Conservation (phyloP, 768 basidiomycete species). For the Boletus rex-veris region DNA sequence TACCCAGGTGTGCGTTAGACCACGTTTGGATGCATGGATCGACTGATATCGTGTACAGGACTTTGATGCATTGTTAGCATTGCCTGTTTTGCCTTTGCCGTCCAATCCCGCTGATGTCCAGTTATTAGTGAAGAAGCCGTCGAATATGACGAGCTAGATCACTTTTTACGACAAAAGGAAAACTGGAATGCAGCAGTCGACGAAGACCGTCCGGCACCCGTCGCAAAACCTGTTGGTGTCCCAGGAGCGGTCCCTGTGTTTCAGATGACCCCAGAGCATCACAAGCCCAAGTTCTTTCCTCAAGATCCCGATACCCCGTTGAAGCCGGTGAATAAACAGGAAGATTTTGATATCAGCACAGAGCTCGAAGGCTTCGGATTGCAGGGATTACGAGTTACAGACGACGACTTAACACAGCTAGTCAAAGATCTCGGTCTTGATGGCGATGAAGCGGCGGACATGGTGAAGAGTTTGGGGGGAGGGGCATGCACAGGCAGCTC, state of each 20-base stretch:
- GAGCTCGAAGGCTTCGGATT: conserved; percentile 69
- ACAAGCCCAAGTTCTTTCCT: conserved; percentile 56
- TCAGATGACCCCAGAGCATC: conserved; percentile 77
- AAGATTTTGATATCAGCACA: conserved; percentile 62
- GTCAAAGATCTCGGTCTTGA: conserved; percentile 74
- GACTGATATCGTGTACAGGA: conserved; percentile 39
- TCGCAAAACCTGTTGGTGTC: conserved; percentile 66
- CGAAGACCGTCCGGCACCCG: conserved; percentile 54
- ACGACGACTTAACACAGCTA: conserved; percentile 67
- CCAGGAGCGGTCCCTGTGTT: conserved; percentile 73
- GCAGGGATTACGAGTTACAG: conserved; percentile 73
- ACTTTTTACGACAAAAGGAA: conserved; percentile 71
- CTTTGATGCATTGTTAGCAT: conserved; percentile 68
- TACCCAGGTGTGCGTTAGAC: conserved; percentile 66
- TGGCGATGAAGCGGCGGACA: conserved; percentile 71
- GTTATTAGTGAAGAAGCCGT: conserved; percentile 76
- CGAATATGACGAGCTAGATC: conserved; percentile 68
- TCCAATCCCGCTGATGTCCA: conserved; percentile 6
- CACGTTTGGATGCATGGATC: not conserved
- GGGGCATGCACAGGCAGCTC: conserved; percentile 12
- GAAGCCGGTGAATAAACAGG: conserved; percentile 56
- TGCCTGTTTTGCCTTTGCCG: not conserved
- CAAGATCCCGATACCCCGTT: conserved; percentile 41
- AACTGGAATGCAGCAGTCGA: conserved; percentile 58
- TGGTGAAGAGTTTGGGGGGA: conserved; percentile 60